These are phyloP conservation scores for Lepidopterella palustris DNA, from an alignment of 495 filamentous ascomycete genomes.

Conservation along the genomic window DNA sequence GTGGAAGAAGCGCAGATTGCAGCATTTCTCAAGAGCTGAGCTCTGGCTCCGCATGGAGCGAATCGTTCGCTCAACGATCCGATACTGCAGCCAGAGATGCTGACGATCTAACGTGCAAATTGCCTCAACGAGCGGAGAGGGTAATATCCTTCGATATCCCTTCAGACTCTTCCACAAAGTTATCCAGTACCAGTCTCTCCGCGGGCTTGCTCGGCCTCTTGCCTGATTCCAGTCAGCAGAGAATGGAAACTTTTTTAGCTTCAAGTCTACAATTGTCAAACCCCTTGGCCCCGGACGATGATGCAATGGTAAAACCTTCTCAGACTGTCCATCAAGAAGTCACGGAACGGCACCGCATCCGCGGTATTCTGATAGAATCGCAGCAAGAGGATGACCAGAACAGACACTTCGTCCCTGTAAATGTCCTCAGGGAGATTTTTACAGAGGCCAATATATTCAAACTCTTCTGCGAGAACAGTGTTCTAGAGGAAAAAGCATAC, in stretches of 20 bases:
- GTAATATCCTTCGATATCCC: not conserved
- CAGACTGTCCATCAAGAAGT: not conserved
- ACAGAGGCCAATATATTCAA: too few species aligned
- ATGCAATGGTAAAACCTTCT: not conserved
- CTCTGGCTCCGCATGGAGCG: not conserved
- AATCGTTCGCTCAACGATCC: not conserved
- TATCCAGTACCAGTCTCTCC: slow-evolving; percentile 3
- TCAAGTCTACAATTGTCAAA: not conserved
- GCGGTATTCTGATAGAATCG: too few species aligned
- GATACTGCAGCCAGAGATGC: not conserved
- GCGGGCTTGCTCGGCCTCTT: slow-evolving; percentile 9
- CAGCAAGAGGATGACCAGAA: too few species aligned
- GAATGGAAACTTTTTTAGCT: slow-evolving; percentile 11
- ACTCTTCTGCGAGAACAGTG: too few species aligned
- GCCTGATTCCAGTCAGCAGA: slow-evolving; percentile 10
- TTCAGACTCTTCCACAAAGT: not conserved
- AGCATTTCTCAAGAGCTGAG: slow-evolving; percentile 14
- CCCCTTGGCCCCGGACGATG: slow-evolving; percentile 24
- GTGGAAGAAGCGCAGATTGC: slow-evolving; percentile 6
- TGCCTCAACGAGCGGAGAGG: not conserved
- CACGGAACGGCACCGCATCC: too few species aligned
- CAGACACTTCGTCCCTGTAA: too few species aligned
- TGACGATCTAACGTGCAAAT: not conserved
- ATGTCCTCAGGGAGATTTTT: too few species aligned
- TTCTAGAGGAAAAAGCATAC: too few species aligned